Percentiles rank a stretch among this genome's conserved stretches.
phyloP scores from a whole-genome alignment of 352 stramenopile genomes.

The Pythium dissimile region DNA sequence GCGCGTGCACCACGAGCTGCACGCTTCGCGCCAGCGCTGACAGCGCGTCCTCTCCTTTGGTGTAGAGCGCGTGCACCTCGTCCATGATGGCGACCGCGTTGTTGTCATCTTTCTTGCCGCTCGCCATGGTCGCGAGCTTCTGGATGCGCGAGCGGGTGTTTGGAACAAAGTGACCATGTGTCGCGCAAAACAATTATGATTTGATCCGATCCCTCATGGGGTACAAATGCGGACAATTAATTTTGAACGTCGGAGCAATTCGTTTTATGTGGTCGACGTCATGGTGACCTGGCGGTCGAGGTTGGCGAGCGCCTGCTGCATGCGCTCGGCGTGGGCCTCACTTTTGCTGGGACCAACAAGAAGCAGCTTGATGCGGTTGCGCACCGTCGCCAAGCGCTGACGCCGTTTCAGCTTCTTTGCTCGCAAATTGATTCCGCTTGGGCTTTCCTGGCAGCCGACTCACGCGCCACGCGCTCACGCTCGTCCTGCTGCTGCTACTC shows the following conservation, averaged over 20 bases:
- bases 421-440: conserved; percentile 2
- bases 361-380: conserved; percentile 23
- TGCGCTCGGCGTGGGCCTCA: conserved; percentile 23
- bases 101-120: conserved; percentile 17
- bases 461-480: background rate
- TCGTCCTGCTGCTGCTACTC: conserved; percentile 24
- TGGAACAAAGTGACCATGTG: background rate
- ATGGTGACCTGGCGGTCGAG: conserved; percentile 35
- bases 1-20: conserved; percentile 36
- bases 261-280: no score
- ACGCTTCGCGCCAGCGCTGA: conserved; percentile 29
- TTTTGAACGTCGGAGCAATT: no score
- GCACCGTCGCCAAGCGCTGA: conserved; percentile 17
- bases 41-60: conserved; percentile 23
- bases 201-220: no score
- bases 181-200: no score
- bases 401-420: conserved; percentile 20
- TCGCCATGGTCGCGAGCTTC: background rate
- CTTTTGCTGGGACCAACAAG: conserved; percentile 25
- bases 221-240: no score
- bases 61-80: conserved; percentile 35
- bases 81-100: conserved; percentile 36
- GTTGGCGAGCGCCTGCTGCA: conserved; percentile 34
- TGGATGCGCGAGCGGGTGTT: no score
- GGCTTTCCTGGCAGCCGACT: conserved; percentile 11